These are phyloP conservation scores for Podochytrium sp. DNA, from an alignment of 192 early-diverging fungal species.

Conservation along the genomic window DNA sequence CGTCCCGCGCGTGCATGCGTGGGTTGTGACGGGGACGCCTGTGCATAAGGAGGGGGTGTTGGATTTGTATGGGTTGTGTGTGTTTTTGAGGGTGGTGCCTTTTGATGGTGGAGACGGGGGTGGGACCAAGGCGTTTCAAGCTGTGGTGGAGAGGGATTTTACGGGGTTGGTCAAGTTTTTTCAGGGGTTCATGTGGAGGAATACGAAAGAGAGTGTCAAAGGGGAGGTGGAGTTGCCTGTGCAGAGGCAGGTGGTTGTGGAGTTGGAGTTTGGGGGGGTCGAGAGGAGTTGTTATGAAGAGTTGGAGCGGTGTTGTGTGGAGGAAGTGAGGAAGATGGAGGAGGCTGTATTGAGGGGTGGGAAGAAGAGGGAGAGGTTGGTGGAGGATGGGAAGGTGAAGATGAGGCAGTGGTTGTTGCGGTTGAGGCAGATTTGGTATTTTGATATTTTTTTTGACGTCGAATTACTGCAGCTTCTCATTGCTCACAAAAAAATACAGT, in stretches of 20 bases:
- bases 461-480: not conserved
- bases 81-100: constrained; percentile 52
- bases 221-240: constrained; percentile 59
- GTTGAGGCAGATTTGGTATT: constrained; percentile 49
- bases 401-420: constrained; percentile 54
- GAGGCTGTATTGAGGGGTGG: not conserved
- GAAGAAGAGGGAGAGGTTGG: not conserved
- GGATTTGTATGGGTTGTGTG: constrained; percentile 59
- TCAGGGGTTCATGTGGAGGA: constrained; percentile 57
- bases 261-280: constrained; percentile 55
- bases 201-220: constrained; percentile 55
- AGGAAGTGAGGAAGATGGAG: constrained; percentile 40
- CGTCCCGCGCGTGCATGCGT: constrained; percentile 60
- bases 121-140: not conserved
- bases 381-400: constrained; percentile 17
- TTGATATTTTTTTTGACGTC: not conserved
- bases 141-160: constrained; percentile 9
- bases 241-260: constrained; percentile 51
- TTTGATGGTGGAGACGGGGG: constrained; percentile 1
- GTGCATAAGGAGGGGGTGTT: constrained; percentile 40
- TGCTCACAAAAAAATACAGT: constrained; percentile 13
- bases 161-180: constrained; percentile 10
- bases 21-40: constrained; percentile 71
- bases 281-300: constrained; percentile 67
- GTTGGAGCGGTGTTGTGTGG: constrained; percentile 48